Conservation (phyloP, 768 basidiomycete genomes). For the Mycena venus region DNA sequence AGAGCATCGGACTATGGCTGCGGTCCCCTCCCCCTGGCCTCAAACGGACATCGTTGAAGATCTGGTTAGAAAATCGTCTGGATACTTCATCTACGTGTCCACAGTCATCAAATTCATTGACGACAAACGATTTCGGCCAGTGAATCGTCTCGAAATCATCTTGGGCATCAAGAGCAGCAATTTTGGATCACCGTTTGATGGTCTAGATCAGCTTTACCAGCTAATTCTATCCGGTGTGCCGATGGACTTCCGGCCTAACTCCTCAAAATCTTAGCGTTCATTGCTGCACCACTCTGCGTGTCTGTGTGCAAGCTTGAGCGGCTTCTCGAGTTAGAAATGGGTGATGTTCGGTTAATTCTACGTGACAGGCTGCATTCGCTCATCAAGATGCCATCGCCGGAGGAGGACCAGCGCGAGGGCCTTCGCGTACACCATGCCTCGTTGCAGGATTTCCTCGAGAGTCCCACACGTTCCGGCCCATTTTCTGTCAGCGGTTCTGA, state of each 20-base stretch:
- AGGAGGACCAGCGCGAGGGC: no score
- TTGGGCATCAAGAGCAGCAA: background rate
- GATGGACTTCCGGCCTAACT: background rate
- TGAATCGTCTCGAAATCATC: constrained; percentile 1
- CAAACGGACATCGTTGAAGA: constrained; percentile 3
- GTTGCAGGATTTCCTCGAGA: no score
- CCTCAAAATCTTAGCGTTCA: background rate
- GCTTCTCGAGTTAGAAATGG: no score
- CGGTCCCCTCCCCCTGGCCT: constrained; percentile 34
- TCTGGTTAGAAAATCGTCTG: constrained; percentile 35
- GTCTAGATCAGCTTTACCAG: background rate
- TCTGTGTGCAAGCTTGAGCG: no score
- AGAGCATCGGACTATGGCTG: background rate
- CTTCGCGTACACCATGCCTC: no score
- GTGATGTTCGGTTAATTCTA: no score
- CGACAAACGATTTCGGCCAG: constrained; percentile 8
- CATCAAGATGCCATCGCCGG: no score
- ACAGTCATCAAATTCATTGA: background rate
- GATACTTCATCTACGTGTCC: constrained; percentile 39
- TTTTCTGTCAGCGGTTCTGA: no score
- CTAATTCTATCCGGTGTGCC: background rate
- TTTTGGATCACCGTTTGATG: background rate
- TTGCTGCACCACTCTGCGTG: no score
- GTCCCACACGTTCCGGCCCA: no score
- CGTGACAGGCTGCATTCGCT: no score